A percentile compares a stretch with the other conserved stretches of the same genome.
These are phyloP conservation scores for Gossypium stocksii DNA, from an alignment of 345 rosid species.

Conservation along the genomic window DNA sequence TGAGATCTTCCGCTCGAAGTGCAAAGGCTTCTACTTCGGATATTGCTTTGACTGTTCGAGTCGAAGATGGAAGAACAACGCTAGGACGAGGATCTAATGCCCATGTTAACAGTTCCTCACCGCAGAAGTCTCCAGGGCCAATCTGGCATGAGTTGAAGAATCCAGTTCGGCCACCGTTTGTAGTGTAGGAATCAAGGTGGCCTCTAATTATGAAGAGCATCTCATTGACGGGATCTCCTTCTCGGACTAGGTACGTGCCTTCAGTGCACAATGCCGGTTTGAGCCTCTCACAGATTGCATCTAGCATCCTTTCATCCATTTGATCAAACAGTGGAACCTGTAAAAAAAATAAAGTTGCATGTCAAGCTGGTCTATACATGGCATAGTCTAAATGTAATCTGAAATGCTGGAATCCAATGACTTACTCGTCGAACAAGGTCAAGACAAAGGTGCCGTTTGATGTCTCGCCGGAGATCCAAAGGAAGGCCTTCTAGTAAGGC, in stretches of 20 bases:
- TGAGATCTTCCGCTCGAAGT: slow-evolving; percentile 68
- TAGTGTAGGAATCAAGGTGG: slow-evolving; percentile 79
- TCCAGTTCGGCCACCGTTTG: slow-evolving; percentile 83
- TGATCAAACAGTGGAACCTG: slow-evolving; percentile 90
- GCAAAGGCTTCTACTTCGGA: slow-evolving; percentile 89
- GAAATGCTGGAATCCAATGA: not conserved
- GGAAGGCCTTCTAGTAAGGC: slow-evolving; percentile 71
- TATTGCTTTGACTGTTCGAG: slow-evolving; percentile 70
- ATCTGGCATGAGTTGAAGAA: slow-evolving; percentile 78
- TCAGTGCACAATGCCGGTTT: slow-evolving; percentile 70
- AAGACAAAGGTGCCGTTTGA: slow-evolving; percentile 85
- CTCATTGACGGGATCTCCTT: slow-evolving; percentile 86
- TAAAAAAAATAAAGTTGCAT: not conserved
- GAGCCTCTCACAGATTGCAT: slow-evolving; percentile 87
- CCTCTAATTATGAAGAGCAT: slow-evolving; percentile 92
- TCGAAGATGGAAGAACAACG: slow-evolving; percentile 66
- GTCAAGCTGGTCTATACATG: slow-evolving; percentile 10
- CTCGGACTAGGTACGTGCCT: slow-evolving; percentile 71
- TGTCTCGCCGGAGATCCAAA: slow-evolving; percentile 72
- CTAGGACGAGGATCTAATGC: slow-evolving; percentile 71
- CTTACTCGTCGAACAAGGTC: slow-evolving; percentile 89
- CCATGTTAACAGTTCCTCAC: slow-evolving; percentile 89
- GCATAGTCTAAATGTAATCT: not conserved
- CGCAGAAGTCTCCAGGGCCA: slow-evolving; percentile 88
- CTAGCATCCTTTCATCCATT: slow-evolving; percentile 93